phyloP scores from a whole-genome alignment of 2,329 filamentous ascomycete species.

The Phymatotrichopsis omnivora region DNA sequence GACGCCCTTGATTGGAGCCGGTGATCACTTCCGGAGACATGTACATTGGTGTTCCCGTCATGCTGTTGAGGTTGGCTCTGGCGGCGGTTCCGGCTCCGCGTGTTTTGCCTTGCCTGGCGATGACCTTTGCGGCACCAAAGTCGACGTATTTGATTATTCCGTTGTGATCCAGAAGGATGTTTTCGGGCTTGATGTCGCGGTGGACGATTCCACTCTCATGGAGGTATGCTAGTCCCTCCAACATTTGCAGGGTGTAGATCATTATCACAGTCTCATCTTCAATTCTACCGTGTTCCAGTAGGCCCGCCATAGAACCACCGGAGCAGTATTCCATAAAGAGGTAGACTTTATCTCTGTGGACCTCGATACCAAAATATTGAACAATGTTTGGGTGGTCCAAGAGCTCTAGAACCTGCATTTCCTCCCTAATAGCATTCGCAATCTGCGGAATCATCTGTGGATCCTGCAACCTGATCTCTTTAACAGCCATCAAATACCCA shows the following conservation, averaged over 20 bases:
- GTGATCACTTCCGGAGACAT: constrained; percentile 99
- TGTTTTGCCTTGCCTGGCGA: constrained; percentile 85
- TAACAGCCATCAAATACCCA: constrained; percentile 94
- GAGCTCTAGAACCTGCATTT: constrained; percentile 93
- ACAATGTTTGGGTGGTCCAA: constrained; percentile 97
- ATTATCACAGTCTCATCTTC: constrained; percentile 97
- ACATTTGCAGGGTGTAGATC: constrained; percentile 87
- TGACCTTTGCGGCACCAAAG: constrained; percentile 94
- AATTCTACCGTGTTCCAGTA: constrained; percentile 91
- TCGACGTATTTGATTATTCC: constrained; percentile 99
- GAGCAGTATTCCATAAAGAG: constrained; percentile 99
- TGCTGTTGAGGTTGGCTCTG: constrained; percentile 59
- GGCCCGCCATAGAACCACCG: constrained; percentile 76
- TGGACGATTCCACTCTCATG: constrained; percentile 89
- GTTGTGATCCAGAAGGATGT: constrained; percentile 92
- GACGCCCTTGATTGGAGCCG: constrained; percentile 67
- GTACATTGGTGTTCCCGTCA: constrained; percentile 99
- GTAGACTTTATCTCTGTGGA: constrained; percentile 97
- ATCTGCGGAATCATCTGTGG: constrained; percentile 92
- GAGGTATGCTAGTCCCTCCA: constrained; percentile 87
- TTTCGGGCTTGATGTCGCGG: constrained; percentile 96
- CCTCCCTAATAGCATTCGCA: constrained; percentile 85
- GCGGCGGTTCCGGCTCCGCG: constrained; percentile 60
- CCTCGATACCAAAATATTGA: constrained; percentile 94
- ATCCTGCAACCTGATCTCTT: constrained; percentile 94